phyloP scores from a whole-genome alignment of 371 early-diverging fungal species.

The Entomophthora muscae region DNA sequence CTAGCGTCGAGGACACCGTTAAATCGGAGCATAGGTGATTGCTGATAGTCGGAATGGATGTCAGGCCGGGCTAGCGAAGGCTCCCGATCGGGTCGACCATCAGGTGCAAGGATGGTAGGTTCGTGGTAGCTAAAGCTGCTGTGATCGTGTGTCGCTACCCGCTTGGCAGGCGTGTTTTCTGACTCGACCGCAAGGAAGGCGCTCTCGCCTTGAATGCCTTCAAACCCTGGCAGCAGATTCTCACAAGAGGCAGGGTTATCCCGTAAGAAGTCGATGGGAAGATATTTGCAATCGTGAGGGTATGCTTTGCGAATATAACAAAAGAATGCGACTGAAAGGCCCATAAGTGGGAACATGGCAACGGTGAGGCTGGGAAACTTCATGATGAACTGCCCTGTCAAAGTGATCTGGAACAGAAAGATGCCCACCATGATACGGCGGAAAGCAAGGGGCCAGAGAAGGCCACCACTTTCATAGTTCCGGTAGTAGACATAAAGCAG shows the following conservation, averaged over 20 bases:
- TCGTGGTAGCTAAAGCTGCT: not conserved
- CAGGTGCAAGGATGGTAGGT: not conserved
- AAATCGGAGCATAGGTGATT: constrained; percentile 56
- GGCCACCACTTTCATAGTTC: constrained; percentile 61
- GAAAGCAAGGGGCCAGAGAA: constrained; percentile 56
- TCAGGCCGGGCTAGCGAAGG: constrained; percentile 44
- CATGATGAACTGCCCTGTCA: constrained; percentile 54
- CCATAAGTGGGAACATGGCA: constrained; percentile 25
- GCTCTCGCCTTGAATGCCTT: not conserved
- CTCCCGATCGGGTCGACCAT: constrained; percentile 32
- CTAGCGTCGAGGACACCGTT: constrained; percentile 55
- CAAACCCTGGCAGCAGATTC: not conserved
- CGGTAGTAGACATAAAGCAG: constrained; percentile 65
- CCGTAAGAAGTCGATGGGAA: constrained; percentile 16
- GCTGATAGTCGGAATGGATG: constrained; percentile 35
- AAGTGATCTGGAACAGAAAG: constrained; percentile 64
- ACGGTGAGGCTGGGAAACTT: constrained; percentile 25
- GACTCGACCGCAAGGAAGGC: not conserved
- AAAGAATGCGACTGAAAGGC: constrained; percentile 29
- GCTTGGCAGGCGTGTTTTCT: not conserved
- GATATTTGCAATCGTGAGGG: constrained; percentile 24
- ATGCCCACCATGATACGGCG: constrained; percentile 56
- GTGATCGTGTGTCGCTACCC: not conserved
- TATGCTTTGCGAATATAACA: constrained; percentile 28
- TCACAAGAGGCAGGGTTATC: not conserved